Base-by-base conservation (phyloP, 208 protist species). In the Leishmania aethiopica region DNA sequence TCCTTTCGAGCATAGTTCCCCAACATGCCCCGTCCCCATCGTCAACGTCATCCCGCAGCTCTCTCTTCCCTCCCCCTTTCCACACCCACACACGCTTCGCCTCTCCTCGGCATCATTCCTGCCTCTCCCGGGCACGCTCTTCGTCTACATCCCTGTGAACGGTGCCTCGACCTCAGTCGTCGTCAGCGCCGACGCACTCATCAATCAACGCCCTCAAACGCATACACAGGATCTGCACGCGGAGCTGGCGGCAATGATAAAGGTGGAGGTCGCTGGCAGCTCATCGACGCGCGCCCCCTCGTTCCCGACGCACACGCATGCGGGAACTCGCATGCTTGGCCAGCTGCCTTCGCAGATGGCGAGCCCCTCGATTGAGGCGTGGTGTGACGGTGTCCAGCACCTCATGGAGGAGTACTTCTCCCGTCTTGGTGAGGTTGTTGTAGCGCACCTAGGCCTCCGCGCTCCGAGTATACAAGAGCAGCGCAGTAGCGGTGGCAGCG, bases 391-490 rank as follows among this genome's bases (percentile, higher is more conserved):
- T 32, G 71, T 82, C 8, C 70, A 79, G 62, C 72, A 19, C 5
- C 35, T 86, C 35, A 76, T 73, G 13, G 47, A 60, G 11, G 62
- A 79, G 7, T 86, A 86, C 82, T 60, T 82, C n/a, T 47, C 47
- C 7, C 35, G 19, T 40, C 82, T 86, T 40, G 45, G 62, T 1
- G 37, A 57, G 3, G 40, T 86, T 53, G 73, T 67, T 0, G 64
- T 79, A 25, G 70, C 28, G 3, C 66, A 77, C 76, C 60, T 73
- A 11, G 62, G 47, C 22, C 42, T 35, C 25, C 25, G 69, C 25
- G 45, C 40, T 35, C 69, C 42, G 4, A 17, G 42, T 49, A 7
- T 15, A 28, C 19, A 73, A 35, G 25, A 19, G 42, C 28, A n/a
- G 7, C 10, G 22, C 42, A 73, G 45, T 60, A 47, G 47, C 37